Evolutionary conservation across 768 basidiomycete genomes (phyloP).

Genomic region (Russula earlei): DNA sequence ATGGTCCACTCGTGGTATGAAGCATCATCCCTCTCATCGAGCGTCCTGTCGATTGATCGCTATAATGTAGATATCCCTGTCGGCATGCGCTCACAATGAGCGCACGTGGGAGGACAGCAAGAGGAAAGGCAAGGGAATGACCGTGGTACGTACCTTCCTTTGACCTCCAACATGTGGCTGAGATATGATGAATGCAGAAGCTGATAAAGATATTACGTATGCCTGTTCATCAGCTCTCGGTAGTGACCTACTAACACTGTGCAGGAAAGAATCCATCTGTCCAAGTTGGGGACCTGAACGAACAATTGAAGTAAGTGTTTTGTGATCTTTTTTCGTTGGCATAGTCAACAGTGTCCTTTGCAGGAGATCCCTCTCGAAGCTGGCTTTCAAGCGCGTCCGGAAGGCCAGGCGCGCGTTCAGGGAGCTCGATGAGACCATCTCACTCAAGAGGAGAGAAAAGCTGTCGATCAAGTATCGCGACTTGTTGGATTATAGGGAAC

Average conservation of each 20-base stretch:
- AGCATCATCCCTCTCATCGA: neutral
- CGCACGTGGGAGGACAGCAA: conserved; percentile 8
- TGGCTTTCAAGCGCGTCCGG: conserved; percentile 1
- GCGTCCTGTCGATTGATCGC: neutral
- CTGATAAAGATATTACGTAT: conserved; percentile 4
- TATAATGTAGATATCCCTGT: conserved; percentile 8
- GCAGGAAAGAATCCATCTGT: conserved; percentile 3
- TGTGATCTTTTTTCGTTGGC: neutral
- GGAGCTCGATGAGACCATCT: neutral
- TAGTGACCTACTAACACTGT: neutral
- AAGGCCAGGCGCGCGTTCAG: neutral
- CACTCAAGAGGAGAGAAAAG: neutral
- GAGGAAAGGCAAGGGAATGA: conserved; percentile 10
- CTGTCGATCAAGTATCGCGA: neutral
- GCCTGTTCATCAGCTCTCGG: neutral
- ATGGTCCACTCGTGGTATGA: conserved; percentile 4
- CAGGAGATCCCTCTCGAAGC: neutral
- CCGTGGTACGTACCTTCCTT: neutral
- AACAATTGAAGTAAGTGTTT: neutral
- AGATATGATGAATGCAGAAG: neutral
- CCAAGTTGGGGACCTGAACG: neutral
- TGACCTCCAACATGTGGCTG: neutral
- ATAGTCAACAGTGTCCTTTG: neutral
- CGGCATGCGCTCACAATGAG: conserved; percentile 6
- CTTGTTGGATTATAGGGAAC: neutral